Conservation (phyloP, 305 asterid species). For the Fraxinus paxiana region DNA sequence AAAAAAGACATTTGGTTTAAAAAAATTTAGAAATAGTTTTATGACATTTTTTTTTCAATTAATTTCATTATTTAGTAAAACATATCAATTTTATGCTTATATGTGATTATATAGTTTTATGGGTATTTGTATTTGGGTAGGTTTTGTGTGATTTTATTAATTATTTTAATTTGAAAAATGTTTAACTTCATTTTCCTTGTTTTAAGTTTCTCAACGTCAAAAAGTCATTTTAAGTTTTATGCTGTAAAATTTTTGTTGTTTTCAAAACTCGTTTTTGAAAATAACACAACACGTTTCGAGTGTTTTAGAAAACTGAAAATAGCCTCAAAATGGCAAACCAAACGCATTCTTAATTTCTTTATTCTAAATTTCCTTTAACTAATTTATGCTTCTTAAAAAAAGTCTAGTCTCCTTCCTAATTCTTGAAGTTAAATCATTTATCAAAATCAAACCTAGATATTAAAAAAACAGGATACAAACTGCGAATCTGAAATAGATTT, state of each 20-base stretch:
- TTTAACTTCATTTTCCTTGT: not conserved
- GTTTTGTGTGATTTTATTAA: not conserved
- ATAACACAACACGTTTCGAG: not conserved
- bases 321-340: not conserved
- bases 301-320: not conserved
- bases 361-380: not conserved
- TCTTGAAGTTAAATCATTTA: not conserved
- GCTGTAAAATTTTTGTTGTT: not conserved
- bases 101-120: not conserved
- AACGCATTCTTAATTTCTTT: not conserved
- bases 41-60: not conserved
- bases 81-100: not conserved
- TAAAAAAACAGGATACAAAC: not conserved
- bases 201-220: not conserved
- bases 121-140: not conserved
- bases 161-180: not conserved
- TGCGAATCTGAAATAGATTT: not conserved
- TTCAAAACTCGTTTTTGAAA: not conserved
- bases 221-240: not conserved
- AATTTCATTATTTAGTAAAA: not conserved
- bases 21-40: not conserved
- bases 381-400: not conserved
- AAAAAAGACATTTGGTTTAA: not conserved
- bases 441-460: not conserved
- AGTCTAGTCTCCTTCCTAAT: not conserved